These are phyloP conservation scores for Lactarius evosmus DNA, from an alignment of 768 basidiomycete genomes.

Conservation along the genomic window DNA sequence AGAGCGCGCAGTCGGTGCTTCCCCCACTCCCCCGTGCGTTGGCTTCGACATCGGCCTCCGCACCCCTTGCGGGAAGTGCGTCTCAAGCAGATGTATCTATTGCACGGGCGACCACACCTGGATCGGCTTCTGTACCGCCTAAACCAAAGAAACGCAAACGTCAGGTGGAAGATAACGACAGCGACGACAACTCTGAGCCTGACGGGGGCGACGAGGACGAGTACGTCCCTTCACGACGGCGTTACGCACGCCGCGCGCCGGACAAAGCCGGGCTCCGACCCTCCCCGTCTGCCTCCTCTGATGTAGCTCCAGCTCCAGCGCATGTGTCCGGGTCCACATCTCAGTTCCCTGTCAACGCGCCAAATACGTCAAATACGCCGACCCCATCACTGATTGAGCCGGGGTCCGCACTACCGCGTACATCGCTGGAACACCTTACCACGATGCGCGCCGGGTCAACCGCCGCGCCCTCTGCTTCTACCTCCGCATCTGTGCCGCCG, in stretches of 20 bases:
- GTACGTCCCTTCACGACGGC: slow-evolving; percentile 1
- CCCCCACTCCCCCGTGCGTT: neutral
- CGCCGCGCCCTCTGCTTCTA: neutral
- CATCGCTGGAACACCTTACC: slow-evolving; percentile 13
- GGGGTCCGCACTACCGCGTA: neutral
- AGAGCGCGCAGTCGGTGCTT: slow-evolving; percentile 21
- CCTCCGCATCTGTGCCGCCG: neutral
- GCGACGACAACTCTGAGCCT: neutral
- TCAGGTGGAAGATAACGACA: neutral
- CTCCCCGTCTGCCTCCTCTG: neutral
- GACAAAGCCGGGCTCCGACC: slow-evolving; percentile 1
- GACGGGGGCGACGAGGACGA: slow-evolving; percentile 2
- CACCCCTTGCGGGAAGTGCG: neutral
- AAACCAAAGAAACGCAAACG: slow-evolving; percentile 15
- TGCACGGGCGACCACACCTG: neutral
- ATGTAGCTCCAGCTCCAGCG: neutral
- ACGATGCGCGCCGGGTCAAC: slow-evolving; percentile 7
- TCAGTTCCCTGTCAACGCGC: neutral
- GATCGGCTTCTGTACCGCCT: neutral
- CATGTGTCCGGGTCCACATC: neutral
- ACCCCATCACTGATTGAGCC: slow-evolving; percentile 16
- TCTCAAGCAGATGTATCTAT: neutral
- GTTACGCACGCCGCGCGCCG: neutral
- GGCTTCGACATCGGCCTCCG: neutral
- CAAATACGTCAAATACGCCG: slow-evolving; percentile 3